Evolutionary conservation across 768 basidiomycete species (phyloP).

Genomic region (Leccinum rimulosum): DNA sequence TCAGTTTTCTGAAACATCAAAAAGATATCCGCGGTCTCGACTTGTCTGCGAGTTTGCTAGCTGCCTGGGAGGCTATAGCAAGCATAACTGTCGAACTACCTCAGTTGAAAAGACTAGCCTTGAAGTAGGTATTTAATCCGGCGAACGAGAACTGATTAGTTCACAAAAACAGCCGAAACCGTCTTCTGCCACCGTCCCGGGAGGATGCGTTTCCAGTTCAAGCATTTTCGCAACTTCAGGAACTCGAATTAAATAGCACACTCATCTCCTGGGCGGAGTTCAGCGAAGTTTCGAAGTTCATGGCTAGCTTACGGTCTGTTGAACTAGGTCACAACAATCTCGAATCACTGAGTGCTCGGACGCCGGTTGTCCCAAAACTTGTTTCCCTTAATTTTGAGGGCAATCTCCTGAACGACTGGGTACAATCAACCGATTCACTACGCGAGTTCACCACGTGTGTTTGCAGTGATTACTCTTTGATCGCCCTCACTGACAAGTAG

Average conservation of each 20-base stretch:
- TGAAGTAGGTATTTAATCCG: conserved; percentile 65
- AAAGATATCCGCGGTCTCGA: conserved; percentile 78
- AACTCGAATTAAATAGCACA: conserved; percentile 74
- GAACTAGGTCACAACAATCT: conserved; percentile 75
- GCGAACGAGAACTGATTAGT: conserved; percentile 14
- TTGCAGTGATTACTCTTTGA: background rate
- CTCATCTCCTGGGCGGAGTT: conserved; percentile 72
- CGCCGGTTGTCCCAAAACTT: conserved; percentile 32
- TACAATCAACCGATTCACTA: conserved; percentile 44
- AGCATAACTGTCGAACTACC: conserved; percentile 61
- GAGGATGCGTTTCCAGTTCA: conserved; percentile 30
- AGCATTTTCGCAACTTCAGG: conserved; percentile 52
- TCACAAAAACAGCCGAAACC: conserved; percentile 56
- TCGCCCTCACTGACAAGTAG: conserved; percentile 4
- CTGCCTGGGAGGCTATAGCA: conserved; percentile 68
- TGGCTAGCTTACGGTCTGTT: conserved; percentile 53
- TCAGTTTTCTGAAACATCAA: conserved; percentile 13
- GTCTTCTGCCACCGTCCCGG: conserved; percentile 43
- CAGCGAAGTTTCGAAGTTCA: conserved; percentile 42
- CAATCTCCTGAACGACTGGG: conserved; percentile 63
- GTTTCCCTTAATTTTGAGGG: conserved; percentile 66
- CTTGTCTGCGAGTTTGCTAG: conserved; percentile 71
- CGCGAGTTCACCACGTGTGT: conserved; percentile 44
- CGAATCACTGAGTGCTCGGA: conserved; percentile 25
- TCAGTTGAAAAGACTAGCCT: conserved; percentile 56